Evolutionary conservation across 148 eudicot species (phyloP), one percentile per base, ranked within the genome.

Genomic region (Fagopyrum esculentum): DNA sequence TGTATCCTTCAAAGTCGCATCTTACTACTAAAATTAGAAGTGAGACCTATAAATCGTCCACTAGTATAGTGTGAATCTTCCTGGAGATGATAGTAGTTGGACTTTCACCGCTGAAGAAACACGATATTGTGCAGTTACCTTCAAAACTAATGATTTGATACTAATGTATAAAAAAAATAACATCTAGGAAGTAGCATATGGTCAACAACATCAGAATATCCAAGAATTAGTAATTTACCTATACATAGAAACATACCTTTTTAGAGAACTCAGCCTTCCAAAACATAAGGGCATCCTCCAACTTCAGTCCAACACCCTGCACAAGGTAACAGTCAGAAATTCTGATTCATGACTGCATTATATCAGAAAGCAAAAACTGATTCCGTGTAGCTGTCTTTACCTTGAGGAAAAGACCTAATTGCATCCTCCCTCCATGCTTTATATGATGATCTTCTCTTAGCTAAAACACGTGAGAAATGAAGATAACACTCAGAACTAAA

Each of bases 391-490:
- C 51, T 59, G 64, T 1, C 11, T 51, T 47, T 78, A 95, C 99
- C 99, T 92, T 95, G 44, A 95, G 92, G 84, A 92, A 95, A 74
- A 95, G 87, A 85, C 99, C 98, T 77, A 95, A 77, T 74, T 92
- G 97, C 97, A 95, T 95, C 78, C 97, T 86, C 61, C 99, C 99
- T 84, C 99, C 99, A 83, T 89, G 87, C 86, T 86, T 92, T 81
- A 95, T 85, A 83, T 95, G 98, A 87, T 95, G 99, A 79, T 95
- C 99, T 80, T 95, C 97, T 84, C 88, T 86, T 77, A 95, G 87
- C 99, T 95, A 91, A 63, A 75, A 61, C 43, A 59, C 10, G 2
- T 22, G 1, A 61, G 43, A 72, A 71, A 66, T 13, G n/a, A 63
- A 35, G n/a, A 63, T 63, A 12, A 63, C 40, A 1, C 40, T 35